phyloP scores from a whole-genome alignment of 257 asterid species.

The Ajuga chamaepitys region DNA sequence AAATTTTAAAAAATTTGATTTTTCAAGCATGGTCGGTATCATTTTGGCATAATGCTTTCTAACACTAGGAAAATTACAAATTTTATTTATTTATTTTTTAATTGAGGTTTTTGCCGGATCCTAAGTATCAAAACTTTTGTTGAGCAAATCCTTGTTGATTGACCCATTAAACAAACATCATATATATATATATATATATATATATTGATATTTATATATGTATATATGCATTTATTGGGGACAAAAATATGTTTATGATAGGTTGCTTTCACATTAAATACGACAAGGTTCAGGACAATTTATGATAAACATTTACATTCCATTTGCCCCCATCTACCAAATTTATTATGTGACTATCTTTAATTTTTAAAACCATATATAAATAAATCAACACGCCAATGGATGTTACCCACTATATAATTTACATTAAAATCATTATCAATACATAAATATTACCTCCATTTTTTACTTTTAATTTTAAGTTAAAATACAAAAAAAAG shows the following conservation, averaged over 20 bases:
- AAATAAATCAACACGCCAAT: slow-evolving; percentile 6
- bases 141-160: not conserved
- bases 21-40: slow-evolving; percentile 14
- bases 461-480: too few species aligned
- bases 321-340: slow-evolving; percentile 18
- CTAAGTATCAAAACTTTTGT: not conserved
- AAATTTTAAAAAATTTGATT: slow-evolving; percentile 3
- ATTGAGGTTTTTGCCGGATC: slow-evolving; percentile 14
- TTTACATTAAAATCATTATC: too few species aligned
- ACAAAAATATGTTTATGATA: slow-evolving; percentile 10
- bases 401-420: too few species aligned
- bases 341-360: not conserved
- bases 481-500: too few species aligned
- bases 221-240: slow-evolving; percentile 1
- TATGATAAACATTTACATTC: slow-evolving; percentile 12
- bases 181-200: not conserved
- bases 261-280: slow-evolving; percentile 25
- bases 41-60: not conserved
- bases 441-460: too few species aligned
- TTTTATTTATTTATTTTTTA: not conserved
- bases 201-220: not conserved
- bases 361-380: not conserved
- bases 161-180: not conserved
- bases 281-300: slow-evolving; percentile 8
- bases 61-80: not conserved